phyloP scores from a whole-genome alignment of 1,284 basidiomycete species.

The Mycosarcoma mackinlayi region DNA sequence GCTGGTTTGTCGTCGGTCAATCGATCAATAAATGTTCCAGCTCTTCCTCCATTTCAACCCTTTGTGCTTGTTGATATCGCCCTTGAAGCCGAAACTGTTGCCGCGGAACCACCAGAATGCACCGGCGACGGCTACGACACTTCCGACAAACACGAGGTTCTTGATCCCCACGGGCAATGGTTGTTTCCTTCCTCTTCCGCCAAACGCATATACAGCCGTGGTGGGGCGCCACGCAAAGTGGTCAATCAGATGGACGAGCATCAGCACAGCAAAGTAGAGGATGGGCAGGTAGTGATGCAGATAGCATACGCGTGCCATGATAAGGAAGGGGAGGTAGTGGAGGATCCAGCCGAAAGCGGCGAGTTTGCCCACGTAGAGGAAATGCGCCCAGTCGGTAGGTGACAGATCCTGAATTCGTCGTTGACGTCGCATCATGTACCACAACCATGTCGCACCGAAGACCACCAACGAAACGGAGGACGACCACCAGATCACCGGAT shows the following conservation, averaged over 20 bases:
- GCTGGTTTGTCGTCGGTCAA: too few species aligned
- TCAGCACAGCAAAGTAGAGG: constrained; percentile 92
- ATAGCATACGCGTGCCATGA: constrained; percentile 76
- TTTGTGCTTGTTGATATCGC: constrained; percentile 74
- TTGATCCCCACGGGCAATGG: constrained; percentile 75
- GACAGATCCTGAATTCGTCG: constrained; percentile 91
- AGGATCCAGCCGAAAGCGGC: constrained; percentile 91
- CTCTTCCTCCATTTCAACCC: constrained; percentile 65
- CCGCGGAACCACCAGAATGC: constrained; percentile 95
- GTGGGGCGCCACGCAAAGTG: constrained; percentile 75
- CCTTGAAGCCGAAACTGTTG: constrained; percentile 87
- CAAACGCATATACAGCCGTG: constrained; percentile 59
- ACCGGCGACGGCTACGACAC: constrained; percentile 75
- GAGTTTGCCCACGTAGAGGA: constrained; percentile 90
- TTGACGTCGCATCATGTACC: constrained; percentile 86
- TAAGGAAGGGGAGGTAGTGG: constrained; percentile 89
- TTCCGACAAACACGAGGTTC: constrained; percentile 77
- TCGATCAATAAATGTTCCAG: constrained; percentile 66
- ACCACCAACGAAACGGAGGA: constrained; percentile 77
- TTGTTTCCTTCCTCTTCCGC: constrained; percentile 11
- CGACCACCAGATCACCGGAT: constrained; percentile 92
- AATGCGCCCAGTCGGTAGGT: constrained; percentile 88
- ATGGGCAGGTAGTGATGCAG: constrained; percentile 87
- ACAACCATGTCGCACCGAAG: constrained; percentile 73
- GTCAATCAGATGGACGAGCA: constrained; percentile 89